These are phyloP conservation scores for Tetrahymena malaccensis DNA, from an alignment of 73 alveolate genomes.

Conservation along the genomic window DNA sequence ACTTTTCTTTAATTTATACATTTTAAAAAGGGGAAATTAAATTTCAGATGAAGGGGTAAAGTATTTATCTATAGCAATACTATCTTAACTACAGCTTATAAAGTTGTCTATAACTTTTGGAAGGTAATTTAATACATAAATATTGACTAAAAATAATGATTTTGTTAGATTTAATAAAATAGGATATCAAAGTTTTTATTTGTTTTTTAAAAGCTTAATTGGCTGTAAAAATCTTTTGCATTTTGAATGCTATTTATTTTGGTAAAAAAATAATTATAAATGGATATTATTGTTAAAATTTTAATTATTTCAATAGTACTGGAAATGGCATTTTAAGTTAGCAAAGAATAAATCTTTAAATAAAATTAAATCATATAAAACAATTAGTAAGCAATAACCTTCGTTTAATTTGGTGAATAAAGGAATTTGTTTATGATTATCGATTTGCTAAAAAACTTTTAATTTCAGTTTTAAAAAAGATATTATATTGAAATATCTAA, in stretches of 20 bases:
- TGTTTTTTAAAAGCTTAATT: not conserved
- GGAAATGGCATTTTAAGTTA: not conserved
- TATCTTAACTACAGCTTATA: not conserved
- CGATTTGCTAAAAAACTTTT: too few species aligned
- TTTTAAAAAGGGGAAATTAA: not conserved
- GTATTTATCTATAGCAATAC: not conserved
- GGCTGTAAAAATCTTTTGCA: not conserved
- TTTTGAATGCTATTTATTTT: not conserved
- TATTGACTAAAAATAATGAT: not conserved
- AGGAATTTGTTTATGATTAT: too few species aligned
- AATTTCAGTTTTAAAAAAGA: too few species aligned
- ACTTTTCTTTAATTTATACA: not conserved
- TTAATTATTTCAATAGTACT: not conserved
- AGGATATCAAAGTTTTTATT: not conserved
- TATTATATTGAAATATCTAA: too few species aligned
- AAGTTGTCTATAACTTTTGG: not conserved
- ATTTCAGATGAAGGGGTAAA: not conserved
- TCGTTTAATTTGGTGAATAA: not conserved
- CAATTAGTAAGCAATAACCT: not conserved
- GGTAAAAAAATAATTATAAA: not conserved
- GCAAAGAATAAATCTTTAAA: not conserved
- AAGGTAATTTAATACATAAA: not conserved
- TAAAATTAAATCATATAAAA: not conserved
- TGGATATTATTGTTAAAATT: not conserved
- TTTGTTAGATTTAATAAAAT: not conserved